These are phyloP conservation scores for Croton setiger DNA, from an alignment of 441 rosid species.

Conservation along the genomic window DNA sequence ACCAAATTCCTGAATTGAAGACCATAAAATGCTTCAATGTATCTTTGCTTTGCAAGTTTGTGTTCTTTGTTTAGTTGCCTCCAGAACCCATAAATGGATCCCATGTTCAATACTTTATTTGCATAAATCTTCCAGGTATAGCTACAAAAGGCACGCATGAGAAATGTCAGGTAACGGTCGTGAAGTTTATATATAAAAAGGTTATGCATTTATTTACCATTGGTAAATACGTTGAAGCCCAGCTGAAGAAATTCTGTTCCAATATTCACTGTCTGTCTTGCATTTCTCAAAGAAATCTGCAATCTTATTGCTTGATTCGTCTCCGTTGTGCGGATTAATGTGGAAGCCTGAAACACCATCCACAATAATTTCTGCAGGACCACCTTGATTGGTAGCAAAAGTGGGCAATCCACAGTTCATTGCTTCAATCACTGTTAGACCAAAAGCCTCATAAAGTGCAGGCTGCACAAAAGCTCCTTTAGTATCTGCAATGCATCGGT, in stretches of 20 bases:
- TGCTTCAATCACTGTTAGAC: conserved; percentile 90
- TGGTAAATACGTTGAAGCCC: conserved; percentile 77
- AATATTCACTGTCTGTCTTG: conserved; percentile 45
- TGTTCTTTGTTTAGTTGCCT: conserved; percentile 72
- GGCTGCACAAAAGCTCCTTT: conserved; percentile 93
- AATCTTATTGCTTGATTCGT: conserved; percentile 61
- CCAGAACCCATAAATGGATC: conserved; percentile 76
- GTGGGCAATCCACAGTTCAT: conserved; percentile 95
- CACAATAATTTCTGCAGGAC: conserved; percentile 89
- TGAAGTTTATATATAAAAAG: not conserved
- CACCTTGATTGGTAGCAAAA: conserved; percentile 91
- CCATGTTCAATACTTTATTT: conserved; percentile 75
- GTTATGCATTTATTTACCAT: conserved; percentile 44
- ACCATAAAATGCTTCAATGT: conserved; percentile 57
- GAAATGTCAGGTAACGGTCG: not conserved
- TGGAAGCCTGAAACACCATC: conserved; percentile 90
- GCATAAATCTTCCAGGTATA: conserved; percentile 94
- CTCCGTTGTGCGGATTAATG: conserved; percentile 80
- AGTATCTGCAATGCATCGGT: conserved; percentile 83
- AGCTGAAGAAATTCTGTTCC: conserved; percentile 57
- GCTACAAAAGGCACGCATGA: conserved; percentile 35
- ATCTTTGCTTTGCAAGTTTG: conserved; percentile 70
- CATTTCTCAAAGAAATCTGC: conserved; percentile 80
- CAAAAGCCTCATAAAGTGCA: conserved; percentile 92
- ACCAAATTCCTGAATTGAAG: conserved; percentile 77